Evolutionary conservation across 495 filamentous ascomycete species (phyloP), one percentile per base, ranked within the genome.

Genomic region (Antarctomyces pellizariae): DNA sequence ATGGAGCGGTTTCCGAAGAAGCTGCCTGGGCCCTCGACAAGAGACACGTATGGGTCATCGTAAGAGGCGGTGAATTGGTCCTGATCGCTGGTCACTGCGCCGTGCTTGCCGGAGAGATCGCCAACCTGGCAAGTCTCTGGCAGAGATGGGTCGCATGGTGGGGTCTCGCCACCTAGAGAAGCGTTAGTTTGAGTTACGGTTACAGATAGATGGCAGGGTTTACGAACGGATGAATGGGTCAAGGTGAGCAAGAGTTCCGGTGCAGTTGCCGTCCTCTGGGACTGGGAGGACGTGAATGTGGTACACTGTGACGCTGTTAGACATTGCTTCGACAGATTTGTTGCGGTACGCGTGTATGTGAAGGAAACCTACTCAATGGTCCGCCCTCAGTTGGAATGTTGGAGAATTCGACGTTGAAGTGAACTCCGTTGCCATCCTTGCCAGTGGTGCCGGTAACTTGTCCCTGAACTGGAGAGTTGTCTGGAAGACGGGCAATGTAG

Each of bases 61-160:
- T 74, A 89, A 11, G 45, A 51, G 23, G 38, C 39, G 7, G 36
- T 36, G 47, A 49, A 69, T 15, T 45, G 38, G 22, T 54, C 54
- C 15, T 45, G 38, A 22, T 54, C 54, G 13, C 35, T 48, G 18
- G 47, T 56, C 42, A 83, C 67, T 22, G 54, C 57, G 28, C 72
- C 75, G 39, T 80, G 61, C 56, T 90, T 92, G 39, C 82, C 82
- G 36, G 64, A 59, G 27, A 90, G 49, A 48, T 92, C 82, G 33
- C 82, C 82, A 14, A 76, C 66, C 46, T 89, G 67, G 54, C 82
- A 92, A 0, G 67, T 73, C 34, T 64, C 39, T 5, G 75, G 73
- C 15, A 51, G 39, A 6, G 42, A 45, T 5, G 50, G 22, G 48
- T 84, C 56, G 49, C 82, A 92, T 5, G 59, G 35, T 20, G 68